Evolutionary conservation across 352 stramenopile genomes (phyloP).

Genomic region (Globisporangium ultimum): DNA sequence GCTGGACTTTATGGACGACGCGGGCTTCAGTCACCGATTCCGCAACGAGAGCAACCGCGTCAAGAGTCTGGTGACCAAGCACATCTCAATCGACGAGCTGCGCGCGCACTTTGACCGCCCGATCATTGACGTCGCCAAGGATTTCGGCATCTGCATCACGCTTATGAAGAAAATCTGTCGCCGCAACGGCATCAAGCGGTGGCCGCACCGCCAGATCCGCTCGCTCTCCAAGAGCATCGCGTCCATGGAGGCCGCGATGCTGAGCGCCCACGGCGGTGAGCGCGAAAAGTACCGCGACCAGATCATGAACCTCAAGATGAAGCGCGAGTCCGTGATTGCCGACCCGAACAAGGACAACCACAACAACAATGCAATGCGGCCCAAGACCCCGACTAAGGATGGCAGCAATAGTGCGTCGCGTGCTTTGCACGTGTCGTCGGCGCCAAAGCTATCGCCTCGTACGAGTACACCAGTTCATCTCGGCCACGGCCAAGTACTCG

Average conservation of each 20-base stretch:
- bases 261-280: conserved; percentile 73
- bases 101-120: conserved; percentile 82
- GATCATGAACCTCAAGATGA: conserved; percentile 77
- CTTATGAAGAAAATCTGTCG: conserved; percentile 85
- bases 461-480: conserved; percentile 13
- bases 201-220: conserved; percentile 68
- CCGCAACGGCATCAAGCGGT: conserved; percentile 69
- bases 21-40: conserved; percentile 71
- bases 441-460: conserved; percentile 24
- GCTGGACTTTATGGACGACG: conserved; percentile 71
- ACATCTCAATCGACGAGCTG: conserved; percentile 86
- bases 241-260: conserved; percentile 86
- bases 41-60: conserved; percentile 85
- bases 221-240: conserved; percentile 86
- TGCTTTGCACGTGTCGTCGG: conserved; percentile 4
- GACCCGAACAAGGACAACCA: conserved; percentile 88
- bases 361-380: conserved; percentile 58
- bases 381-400: conserved; percentile 34
- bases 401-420: background rate
- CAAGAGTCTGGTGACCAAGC: conserved; percentile 84
- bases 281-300: conserved; percentile 85
- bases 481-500: conserved; percentile 1
- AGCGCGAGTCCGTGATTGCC: conserved; percentile 83
- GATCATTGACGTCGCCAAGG: conserved; percentile 87
- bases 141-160: conserved; percentile 89